Evolutionary conservation across 2,329 filamentous ascomycete species (phyloP), one percentile per base, ranked within the genome.

Genomic region (Myriosclerotinia duriaeana): DNA sequence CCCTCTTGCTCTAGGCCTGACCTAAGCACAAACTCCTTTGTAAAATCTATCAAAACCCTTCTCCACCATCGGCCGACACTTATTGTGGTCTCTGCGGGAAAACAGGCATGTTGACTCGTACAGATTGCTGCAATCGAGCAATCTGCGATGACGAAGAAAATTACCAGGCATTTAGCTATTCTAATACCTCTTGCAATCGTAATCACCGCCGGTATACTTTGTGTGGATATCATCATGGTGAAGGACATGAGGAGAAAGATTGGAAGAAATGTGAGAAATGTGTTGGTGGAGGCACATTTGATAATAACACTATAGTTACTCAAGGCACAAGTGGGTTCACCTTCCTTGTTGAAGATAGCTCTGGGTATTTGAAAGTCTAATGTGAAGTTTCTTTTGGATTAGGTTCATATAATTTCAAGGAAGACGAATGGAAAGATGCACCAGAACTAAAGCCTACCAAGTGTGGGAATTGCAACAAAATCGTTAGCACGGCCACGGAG

Each of bases 361-460:
- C 7, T 12, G n/a, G 30, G 11, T 54, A 38, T 38, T 7, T 3
- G 15, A 38, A 6, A 6, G 22, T 20, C 20, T 54, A 54, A 54
- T 14, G 5, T 11, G 3, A 2, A 14, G 20, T 9, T 14, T 22
- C 2, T 8, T 12, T 12, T 54, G 7, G 15, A 26, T 6, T 38
- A 22, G 53, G 30, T n/a, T 22, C 20, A 22, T 38, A 12, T 5
- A 54, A 54, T 54, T 54, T 54, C 5, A 54, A 54, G 34, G 30
- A 54, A 38, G 53, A 54, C 14, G 20, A 54, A 38, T 54, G 53
- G 34, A 38, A 38, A 54, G 53, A 54, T 54, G 53, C 53, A 54
- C 53, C 34, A n/a, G 53, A 54, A 22, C 5, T 54, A n/a, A n/a
- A 38, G 20, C 20, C 20, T 22, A 7, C 20, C 34, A 54, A 54